Base-by-base conservation (phyloP, 257 asterid species). In the Verbascum thapsus region DNA sequence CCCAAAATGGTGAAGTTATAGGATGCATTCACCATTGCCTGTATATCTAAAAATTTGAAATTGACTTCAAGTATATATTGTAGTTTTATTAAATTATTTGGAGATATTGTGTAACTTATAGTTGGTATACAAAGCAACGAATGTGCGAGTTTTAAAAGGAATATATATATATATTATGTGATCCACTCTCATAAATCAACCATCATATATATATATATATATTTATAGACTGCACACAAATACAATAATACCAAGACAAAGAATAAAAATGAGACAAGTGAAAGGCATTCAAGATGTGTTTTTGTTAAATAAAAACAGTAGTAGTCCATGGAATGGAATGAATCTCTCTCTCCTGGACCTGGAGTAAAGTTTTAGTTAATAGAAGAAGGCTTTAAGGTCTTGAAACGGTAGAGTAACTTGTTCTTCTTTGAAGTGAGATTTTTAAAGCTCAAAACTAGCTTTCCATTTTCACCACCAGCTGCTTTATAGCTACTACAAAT, bases 401-500 rank as follows among this genome's bases (percentile, higher is more conserved):
- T 77, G 77, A 68, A 71, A 62, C 79, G 62, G 57, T 77, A 80
- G 26, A 80, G 71, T 10, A 77, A 63, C 72, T 67, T 60, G 78
- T 74, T 80, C 73, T 80, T 77, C 72, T 65, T 71, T 0, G 81
- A 30, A 23, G 74, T 64, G n/a, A 61, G 81, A 54, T 77, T 80
- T 50, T 65, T 38, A 34, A 76, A 12, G 6, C 75, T 61, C 18
- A 80, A 57, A 51, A 74, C 15, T 13, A 75, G 2, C 16, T 74
- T 64, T 8, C 86, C 86, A 9, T 61, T 58, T 55, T 72, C 78
- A 13, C 52, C 47, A 22, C n/a, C n/a, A n/a, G n/a, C n/a, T n/a
- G 44, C 68, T 11, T 37, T 73, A 42, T 61, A 69, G 30, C 66
- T 47, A 23, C 48, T 22, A 7, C 58, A 57, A 16, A 78, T 44